A percentile compares a stretch with the other conserved stretches of the same genome.
phyloP scores from a whole-genome alignment of 1,284 basidiomycete species.

The Ceratobasidium theobromae region DNA sequence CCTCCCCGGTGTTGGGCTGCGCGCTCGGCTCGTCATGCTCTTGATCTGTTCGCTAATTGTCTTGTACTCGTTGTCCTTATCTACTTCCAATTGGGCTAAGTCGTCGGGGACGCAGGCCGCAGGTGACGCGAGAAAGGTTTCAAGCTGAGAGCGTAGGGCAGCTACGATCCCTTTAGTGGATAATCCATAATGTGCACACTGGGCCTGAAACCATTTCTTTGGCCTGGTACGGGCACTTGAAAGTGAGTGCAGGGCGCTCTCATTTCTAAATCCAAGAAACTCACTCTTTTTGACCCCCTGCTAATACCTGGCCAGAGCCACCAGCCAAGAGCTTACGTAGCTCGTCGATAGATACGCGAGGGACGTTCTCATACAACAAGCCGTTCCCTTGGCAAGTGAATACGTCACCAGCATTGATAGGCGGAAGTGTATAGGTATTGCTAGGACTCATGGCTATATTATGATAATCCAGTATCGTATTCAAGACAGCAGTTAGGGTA shows the following conservation, averaged over 20 bases:
- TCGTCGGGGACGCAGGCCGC: conserved; percentile 2
- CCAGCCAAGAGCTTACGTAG: background rate
- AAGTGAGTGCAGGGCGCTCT: background rate
- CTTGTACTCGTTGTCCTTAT: conserved; percentile 21
- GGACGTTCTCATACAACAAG: conserved; percentile 4
- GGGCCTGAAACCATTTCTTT: conserved; percentile 26
- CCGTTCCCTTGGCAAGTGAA: conserved; percentile 26
- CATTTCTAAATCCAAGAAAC: background rate
- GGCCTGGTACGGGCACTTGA: background rate
- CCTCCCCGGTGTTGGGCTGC: conserved; percentile 25
- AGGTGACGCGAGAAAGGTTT: background rate
- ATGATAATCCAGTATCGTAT: background rate
- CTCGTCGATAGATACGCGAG: conserved; percentile 11
- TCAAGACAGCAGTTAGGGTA: background rate
- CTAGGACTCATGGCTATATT: background rate
- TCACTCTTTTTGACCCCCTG: conserved; percentile 22
- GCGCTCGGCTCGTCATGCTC: conserved; percentile 16
- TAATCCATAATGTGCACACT: conserved; percentile 24
- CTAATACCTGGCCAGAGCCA: conserved; percentile 10
- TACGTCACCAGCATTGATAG: conserved; percentile 26
- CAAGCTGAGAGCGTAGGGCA: conserved; percentile 5
- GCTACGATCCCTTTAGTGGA: conserved; percentile 7
- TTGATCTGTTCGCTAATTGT: conserved; percentile 2
- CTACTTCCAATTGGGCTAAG: background rate
- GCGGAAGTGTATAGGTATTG: conserved; percentile 14